These are phyloP conservation scores for Diplodia corticola DNA, from an alignment of 2,329 filamentous ascomycete species.

Conservation along the genomic window DNA sequence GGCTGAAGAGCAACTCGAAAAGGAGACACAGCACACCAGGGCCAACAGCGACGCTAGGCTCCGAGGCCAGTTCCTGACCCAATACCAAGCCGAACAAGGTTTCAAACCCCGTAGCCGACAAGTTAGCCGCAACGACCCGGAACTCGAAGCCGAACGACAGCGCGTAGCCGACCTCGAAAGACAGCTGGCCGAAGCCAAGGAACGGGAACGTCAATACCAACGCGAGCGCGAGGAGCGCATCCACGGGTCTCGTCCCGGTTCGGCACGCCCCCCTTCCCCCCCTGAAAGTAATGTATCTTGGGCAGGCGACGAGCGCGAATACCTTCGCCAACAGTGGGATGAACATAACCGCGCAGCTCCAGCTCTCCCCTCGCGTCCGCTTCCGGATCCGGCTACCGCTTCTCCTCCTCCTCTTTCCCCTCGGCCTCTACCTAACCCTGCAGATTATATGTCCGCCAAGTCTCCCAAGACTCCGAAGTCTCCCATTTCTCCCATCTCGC, in stretches of 20 bases:
- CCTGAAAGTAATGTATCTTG: constrained; percentile 60
- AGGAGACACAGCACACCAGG: constrained; percentile 65
- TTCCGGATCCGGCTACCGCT: constrained; percentile 38
- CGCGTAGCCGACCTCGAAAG: constrained; percentile 79
- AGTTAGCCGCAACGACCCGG: constrained; percentile 42
- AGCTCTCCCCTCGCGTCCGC: constrained; percentile 49
- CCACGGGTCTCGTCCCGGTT: constrained; percentile 6
- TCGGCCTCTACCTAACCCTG: constrained; percentile 38
- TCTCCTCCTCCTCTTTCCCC: constrained; percentile 23
- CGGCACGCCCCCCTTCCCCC: constrained; percentile 41
- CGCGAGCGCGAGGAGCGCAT: constrained; percentile 57
- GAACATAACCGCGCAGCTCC: constrained; percentile 37
- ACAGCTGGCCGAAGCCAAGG: constrained; percentile 66
- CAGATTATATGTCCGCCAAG: constrained; percentile 28
- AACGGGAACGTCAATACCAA: constrained; percentile 66
- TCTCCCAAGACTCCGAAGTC: no score
- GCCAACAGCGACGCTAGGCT: constrained; percentile 66
- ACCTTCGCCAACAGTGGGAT: constrained; percentile 60
- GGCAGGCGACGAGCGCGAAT: constrained; percentile 66
- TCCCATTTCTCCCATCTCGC: constrained; percentile 16
- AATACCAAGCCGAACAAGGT: constrained; percentile 74
- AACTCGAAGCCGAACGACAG: constrained; percentile 59
- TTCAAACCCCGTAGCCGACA: constrained; percentile 38
- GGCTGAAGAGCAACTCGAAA: constrained; percentile 64
- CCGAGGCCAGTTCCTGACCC: constrained; percentile 80